Conservation (phyloP, 768 basidiomycete genomes). For the Serpula lacrymans region DNA sequence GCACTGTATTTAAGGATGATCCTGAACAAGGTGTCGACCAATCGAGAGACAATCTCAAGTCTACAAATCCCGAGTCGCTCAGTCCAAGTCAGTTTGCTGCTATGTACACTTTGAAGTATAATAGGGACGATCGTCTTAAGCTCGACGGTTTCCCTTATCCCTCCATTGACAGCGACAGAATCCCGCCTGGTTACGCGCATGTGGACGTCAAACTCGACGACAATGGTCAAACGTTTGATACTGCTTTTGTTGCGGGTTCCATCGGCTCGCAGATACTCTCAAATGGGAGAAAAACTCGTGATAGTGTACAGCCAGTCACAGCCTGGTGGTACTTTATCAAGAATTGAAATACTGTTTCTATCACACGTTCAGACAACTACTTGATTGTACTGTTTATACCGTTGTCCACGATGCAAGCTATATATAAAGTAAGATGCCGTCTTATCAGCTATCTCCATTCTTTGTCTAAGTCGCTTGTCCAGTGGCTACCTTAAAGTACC, state of each 20-base stretch:
- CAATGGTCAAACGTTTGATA: slow-evolving; percentile 20
- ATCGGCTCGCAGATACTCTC: slow-evolving; percentile 27
- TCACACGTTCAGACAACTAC: no score
- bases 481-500: no score
- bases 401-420: no score
- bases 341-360: background rate
- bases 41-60: slow-evolving; percentile 29
- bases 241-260: slow-evolving; percentile 26
- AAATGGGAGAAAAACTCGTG: slow-evolving; percentile 27
- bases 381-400: no score
- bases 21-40: slow-evolving; percentile 27
- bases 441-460: no score
- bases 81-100: slow-evolving; percentile 22
- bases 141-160: slow-evolving; percentile 28
- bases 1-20: slow-evolving; percentile 24
- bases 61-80: slow-evolving; percentile 21
- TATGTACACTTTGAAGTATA: slow-evolving; percentile 22
- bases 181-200: slow-evolving; percentile 27
- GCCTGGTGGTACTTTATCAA: slow-evolving; percentile 30
- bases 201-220: slow-evolving; percentile 27
- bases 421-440: no score
- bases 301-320: slow-evolving; percentile 26
- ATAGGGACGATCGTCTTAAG: slow-evolving; percentile 15
- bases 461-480: no score
- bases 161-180: slow-evolving; percentile 20